Percentiles rank a stretch among this genome's conserved stretches.
phyloP scores from a whole-genome alignment of 1,284 basidiomycete genomes.

The Malassezia furfur region DNA sequence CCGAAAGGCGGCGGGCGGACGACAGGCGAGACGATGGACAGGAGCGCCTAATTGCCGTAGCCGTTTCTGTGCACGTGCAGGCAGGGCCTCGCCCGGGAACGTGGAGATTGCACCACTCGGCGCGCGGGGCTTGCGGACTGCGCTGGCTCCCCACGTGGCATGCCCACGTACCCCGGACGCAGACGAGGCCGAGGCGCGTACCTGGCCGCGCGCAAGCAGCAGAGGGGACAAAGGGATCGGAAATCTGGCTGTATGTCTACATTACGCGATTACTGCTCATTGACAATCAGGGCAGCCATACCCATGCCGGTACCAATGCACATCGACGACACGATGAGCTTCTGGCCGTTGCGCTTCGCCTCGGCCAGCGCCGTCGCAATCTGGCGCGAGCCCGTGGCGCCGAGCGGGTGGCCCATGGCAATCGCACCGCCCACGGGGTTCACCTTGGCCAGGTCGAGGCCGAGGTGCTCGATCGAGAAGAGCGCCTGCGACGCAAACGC shows the following conservation, averaged over 20 bases:
- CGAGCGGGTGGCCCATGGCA: slow-evolving; percentile 50
- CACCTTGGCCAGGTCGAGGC: slow-evolving; percentile 49
- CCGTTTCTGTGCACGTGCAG: neutral
- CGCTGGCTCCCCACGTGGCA: too few relatives aligned
- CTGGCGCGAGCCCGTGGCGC: slow-evolving; percentile 67
- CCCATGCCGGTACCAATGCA: slow-evolving; percentile 80
- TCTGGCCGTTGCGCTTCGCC: slow-evolving; percentile 60
- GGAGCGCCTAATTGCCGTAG: too few relatives aligned
- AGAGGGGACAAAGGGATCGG: too few relatives aligned
- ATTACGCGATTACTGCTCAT: slow-evolving; percentile 52
- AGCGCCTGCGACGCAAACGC: slow-evolving; percentile 51
- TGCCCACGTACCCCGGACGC: too few relatives aligned
- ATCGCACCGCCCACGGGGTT: slow-evolving; percentile 53
- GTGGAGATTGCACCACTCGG: neutral
- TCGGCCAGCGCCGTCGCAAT: slow-evolving; percentile 74
- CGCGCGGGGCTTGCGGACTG: neutral
- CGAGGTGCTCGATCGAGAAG: slow-evolving; percentile 55
- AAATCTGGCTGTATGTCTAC: neutral
- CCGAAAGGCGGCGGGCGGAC: too few relatives aligned
- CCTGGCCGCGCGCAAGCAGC: too few relatives aligned
- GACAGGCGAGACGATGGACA: too few relatives aligned
- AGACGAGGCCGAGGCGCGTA: too few relatives aligned
- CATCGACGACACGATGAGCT: slow-evolving; percentile 64
- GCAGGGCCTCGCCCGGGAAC: neutral
- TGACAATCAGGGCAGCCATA: slow-evolving; percentile 70